phyloP scores from a whole-genome alignment of 1,139 yeast species.

The Sugiyamaella sp. region DNA sequence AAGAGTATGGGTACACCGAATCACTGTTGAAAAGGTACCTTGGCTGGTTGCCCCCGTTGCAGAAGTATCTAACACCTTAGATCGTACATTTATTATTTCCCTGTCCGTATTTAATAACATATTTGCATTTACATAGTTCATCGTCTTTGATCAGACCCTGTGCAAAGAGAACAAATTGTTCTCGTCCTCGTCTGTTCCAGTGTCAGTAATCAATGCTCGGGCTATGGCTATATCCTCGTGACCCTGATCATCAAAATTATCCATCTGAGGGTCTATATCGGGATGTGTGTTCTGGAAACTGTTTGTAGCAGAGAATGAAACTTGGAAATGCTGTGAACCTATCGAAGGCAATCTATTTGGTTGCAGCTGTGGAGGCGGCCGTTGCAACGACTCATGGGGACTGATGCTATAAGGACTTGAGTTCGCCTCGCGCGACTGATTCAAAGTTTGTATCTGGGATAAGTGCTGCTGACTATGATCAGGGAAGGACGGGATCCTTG shows the following conservation, averaged over 20 bases:
- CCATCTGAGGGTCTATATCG: constrained; percentile 61
- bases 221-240: constrained; percentile 68
- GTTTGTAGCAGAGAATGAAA: constrained; percentile 6
- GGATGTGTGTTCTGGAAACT: constrained; percentile 1
- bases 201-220: constrained; percentile 62
- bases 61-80: constrained; percentile 19
- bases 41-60: constrained; percentile 20
- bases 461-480: constrained; percentile 3
- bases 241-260: constrained; percentile 51
- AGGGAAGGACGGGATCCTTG: constrained; percentile 7
- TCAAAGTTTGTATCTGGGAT: constrained; percentile 6
- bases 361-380: constrained; percentile 9
- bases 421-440: constrained; percentile 9
- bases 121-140: not conserved
- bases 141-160: not conserved
- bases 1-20: constrained; percentile 17
- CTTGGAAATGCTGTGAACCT: constrained; percentile 19
- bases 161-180: constrained; percentile 27
- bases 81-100: constrained; percentile 9
- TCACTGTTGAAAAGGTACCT: constrained; percentile 16
- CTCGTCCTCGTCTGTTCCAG: constrained; percentile 31
- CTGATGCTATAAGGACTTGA: constrained; percentile 10
- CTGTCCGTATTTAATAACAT: constrained; percentile 9
- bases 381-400: constrained; percentile 12
- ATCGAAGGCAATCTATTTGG: constrained; percentile 9